These are phyloP conservation scores for Sarocladiaceae sp. DNA, from an alignment of 2,329 filamentous ascomycete genomes.

Conservation along the genomic window DNA sequence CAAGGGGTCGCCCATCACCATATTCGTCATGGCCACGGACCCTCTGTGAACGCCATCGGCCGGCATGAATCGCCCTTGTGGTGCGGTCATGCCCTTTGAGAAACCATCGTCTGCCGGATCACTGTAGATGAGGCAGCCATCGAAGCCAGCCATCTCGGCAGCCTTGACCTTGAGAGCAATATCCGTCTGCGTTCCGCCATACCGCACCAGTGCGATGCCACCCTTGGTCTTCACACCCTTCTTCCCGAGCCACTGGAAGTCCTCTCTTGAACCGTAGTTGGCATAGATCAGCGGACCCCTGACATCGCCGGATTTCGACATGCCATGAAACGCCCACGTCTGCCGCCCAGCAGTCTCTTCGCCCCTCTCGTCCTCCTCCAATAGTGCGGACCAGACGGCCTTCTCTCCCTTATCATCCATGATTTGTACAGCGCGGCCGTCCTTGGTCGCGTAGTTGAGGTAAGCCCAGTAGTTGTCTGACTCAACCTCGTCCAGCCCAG, in stretches of 20 bases:
- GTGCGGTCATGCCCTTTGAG: slow-evolving; percentile 65
- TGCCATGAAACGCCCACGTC: slow-evolving; percentile 79
- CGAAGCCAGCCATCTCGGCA: slow-evolving; percentile 80
- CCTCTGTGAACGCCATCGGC: slow-evolving; percentile 79
- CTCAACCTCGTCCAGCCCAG: slow-evolving; percentile 69
- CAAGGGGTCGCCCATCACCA: slow-evolving; percentile 85
- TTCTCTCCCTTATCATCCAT: slow-evolving; percentile 60
- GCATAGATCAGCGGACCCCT: slow-evolving; percentile 85
- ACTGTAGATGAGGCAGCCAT: slow-evolving; percentile 86
- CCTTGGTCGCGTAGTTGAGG: slow-evolving; percentile 78
- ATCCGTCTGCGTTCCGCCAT: slow-evolving; percentile 71
- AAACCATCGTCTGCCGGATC: slow-evolving; percentile 86
- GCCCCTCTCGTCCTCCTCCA: slow-evolving; percentile 75
- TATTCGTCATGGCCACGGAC: slow-evolving; percentile 74
- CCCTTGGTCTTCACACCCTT: slow-evolving; percentile 70
- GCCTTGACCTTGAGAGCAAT: slow-evolving; percentile 81
- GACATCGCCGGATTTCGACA: slow-evolving; percentile 82
- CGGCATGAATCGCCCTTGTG: slow-evolving; percentile 76
- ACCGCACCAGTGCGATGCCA: slow-evolving; percentile 78
- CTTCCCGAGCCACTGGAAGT: slow-evolving; percentile 71
- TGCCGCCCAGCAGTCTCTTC: slow-evolving; percentile 60
- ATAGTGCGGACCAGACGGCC: slow-evolving; percentile 68
- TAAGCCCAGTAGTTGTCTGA: slow-evolving; percentile 79
- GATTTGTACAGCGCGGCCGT: slow-evolving; percentile 77
- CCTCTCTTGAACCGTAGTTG: slow-evolving; percentile 82